Conservation (phyloP, 2,329 filamentous ascomycete genomes). For the Monosporascus sp. region DNA sequence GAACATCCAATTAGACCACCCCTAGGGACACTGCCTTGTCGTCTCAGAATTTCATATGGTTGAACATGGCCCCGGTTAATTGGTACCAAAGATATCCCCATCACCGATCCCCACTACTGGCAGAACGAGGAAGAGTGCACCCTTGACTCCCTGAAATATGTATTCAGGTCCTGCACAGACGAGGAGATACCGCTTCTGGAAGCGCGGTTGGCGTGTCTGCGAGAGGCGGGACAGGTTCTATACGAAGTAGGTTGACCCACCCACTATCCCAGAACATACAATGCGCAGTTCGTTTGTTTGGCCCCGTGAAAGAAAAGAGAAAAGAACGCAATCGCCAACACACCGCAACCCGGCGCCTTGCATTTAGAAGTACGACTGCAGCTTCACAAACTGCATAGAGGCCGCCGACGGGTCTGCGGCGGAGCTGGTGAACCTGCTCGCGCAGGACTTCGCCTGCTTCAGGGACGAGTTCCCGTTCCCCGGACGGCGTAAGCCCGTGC, state of each 20-base stretch:
- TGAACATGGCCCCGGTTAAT: constrained; percentile 15
- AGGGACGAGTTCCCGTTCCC: constrained; percentile 74
- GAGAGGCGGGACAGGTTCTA: constrained; percentile 77
- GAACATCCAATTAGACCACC: not conserved
- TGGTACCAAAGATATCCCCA: constrained; percentile 62
- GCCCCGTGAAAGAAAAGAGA: not conserved
- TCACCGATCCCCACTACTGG: constrained; percentile 88
- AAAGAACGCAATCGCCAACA: constrained; percentile 10
- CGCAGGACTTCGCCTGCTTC: constrained; percentile 78
- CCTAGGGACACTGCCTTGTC: not conserved
- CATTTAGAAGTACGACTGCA: constrained; percentile 66
- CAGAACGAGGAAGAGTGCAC: constrained; percentile 69
- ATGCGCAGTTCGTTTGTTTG: not conserved
- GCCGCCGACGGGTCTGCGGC: constrained; percentile 76
- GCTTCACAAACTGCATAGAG: constrained; percentile 66
- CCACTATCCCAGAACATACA: constrained; percentile 6
- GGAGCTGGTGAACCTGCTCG: constrained; percentile 77
- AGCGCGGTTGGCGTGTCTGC: constrained; percentile 71
- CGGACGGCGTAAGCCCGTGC: constrained; percentile 61
- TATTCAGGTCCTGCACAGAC: constrained; percentile 81
- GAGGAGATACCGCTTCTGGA: constrained; percentile 82
- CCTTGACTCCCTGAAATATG: constrained; percentile 63
- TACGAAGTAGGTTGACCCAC: constrained; percentile 53
- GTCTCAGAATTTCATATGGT: not conserved
- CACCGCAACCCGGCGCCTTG: constrained; percentile 13